These are phyloP conservation scores for Apiospora malaysiana DNA, from an alignment of 2,329 filamentous ascomycete genomes.

Conservation along the genomic window DNA sequence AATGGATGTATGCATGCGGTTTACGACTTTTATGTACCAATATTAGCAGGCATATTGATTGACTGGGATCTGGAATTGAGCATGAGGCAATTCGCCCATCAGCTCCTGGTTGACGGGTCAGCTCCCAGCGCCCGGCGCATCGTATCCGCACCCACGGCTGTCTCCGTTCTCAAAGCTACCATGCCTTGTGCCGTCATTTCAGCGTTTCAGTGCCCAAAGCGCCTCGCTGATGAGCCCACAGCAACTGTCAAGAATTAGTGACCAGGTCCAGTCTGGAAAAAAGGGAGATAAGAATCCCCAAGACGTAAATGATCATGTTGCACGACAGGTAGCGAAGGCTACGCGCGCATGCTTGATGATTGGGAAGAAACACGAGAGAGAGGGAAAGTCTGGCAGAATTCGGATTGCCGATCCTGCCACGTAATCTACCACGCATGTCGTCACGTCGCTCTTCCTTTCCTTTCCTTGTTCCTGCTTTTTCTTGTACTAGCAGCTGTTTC, in stretches of 20 bases:
- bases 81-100: not conserved
- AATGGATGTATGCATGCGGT: not conserved
- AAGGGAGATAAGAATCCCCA: not conserved
- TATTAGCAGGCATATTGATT: not conserved
- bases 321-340: not conserved
- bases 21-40: not conserved
- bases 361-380: not conserved
- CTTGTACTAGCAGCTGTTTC: not conserved
- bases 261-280: not conserved
- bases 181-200: not conserved
- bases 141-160: not conserved
- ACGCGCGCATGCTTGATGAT: not conserved
- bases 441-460: not conserved
- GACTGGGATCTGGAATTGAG: not conserved
- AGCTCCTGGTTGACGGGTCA: not conserved
- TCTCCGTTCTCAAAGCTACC: constrained; percentile 10
- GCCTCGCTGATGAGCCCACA: not conserved
- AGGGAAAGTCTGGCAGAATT: not conserved
- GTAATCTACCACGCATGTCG: constrained; percentile 1
- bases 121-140: not conserved
- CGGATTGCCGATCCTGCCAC: not conserved
- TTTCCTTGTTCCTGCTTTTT: not conserved
- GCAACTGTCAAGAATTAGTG: not conserved
- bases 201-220: not conserved
- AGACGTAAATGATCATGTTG: not conserved